Conservation (phyloP, 106 monocot genomes). For the Cymbidium sinense region DNA sequence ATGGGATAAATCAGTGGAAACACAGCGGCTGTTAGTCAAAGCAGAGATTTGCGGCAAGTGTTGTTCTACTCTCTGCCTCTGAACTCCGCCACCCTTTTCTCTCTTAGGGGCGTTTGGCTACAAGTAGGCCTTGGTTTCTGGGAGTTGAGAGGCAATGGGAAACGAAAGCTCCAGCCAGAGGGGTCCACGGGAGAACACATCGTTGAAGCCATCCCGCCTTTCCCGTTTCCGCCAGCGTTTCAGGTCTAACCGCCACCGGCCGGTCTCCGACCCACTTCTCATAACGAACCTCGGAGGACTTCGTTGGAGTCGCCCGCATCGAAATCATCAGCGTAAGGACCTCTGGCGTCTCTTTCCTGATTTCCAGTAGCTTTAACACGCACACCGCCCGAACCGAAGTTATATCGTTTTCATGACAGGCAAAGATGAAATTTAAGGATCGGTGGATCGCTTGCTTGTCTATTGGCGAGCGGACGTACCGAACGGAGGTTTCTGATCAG, state of each 20-base stretch:
- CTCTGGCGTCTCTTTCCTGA: background rate
- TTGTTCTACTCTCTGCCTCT: background rate
- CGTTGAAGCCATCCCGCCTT: slow-evolving; percentile 26
- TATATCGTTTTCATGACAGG: slow-evolving; percentile 29
- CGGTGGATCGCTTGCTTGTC: slow-evolving; percentile 78
- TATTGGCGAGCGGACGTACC: slow-evolving; percentile 72
- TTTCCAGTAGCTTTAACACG: background rate
- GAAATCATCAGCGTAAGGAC: slow-evolving; percentile 41
- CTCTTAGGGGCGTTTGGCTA: too few species aligned
- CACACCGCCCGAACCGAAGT: background rate
- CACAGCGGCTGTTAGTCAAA: background rate
- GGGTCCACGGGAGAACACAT: background rate
- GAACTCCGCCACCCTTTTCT: too few species aligned
- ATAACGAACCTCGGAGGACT: slow-evolving; percentile 34
- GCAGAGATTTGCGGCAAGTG: background rate
- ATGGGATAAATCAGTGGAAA: too few species aligned
- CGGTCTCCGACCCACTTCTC: slow-evolving; percentile 6
- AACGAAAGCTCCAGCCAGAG: slow-evolving; percentile 32
- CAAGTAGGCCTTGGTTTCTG: background rate
- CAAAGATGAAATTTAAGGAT: slow-evolving; percentile 80
- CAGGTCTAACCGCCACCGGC: slow-evolving; percentile 11
- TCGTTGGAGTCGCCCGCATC: slow-evolving; percentile 68
- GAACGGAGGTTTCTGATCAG: slow-evolving; percentile 64
- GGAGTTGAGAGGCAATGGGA: slow-evolving; percentile 31
- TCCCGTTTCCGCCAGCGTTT: slow-evolving; percentile 32